Conservation (phyloP, 2,329 filamentous ascomycete species). For the Fusarium heterosporum region DNA sequence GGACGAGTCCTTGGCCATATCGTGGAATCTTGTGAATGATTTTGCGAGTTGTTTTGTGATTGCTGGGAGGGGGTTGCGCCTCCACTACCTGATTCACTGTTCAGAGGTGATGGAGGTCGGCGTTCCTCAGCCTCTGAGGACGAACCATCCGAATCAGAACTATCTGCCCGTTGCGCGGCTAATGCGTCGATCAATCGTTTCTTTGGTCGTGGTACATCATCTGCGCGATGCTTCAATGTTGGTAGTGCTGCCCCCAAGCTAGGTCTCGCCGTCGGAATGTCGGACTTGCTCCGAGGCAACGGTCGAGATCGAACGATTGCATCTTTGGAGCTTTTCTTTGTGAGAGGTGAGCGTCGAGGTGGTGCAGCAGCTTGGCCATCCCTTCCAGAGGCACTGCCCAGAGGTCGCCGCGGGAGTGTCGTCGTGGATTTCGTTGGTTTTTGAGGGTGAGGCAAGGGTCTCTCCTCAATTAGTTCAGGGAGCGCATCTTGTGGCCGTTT, state of each 20-base stretch:
- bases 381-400: conserved; percentile 4
- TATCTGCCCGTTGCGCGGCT: conserved; percentile 55
- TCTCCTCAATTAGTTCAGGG: conserved; percentile 18
- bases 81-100: conserved; percentile 31
- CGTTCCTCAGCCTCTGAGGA: conserved; percentile 14
- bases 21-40: conserved; percentile 34
- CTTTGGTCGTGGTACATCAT: conserved; percentile 22
- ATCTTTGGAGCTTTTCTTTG: conserved; percentile 27
- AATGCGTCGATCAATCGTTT: conserved; percentile 59
- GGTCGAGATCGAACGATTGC: conserved; percentile 2
- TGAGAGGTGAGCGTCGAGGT: background rate
- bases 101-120: conserved; percentile 18
- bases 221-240: conserved; percentile 5
- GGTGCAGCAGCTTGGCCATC: conserved; percentile 5
- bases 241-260: conserved; percentile 1
- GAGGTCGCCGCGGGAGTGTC: conserved; percentile 25
- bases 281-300: conserved; percentile 21
- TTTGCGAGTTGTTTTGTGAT: conserved; percentile 26
- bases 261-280: conserved; percentile 9
- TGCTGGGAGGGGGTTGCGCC: conserved; percentile 40
- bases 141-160: conserved; percentile 48
- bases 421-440: conserved; percentile 24
- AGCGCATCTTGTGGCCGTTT: conserved; percentile 36
- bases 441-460: conserved; percentile 2
- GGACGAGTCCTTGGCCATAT: conserved; percentile 46